Base-by-base conservation (phyloP, 768 basidiomycete genomes). In the Trametes cubensis region DNA sequence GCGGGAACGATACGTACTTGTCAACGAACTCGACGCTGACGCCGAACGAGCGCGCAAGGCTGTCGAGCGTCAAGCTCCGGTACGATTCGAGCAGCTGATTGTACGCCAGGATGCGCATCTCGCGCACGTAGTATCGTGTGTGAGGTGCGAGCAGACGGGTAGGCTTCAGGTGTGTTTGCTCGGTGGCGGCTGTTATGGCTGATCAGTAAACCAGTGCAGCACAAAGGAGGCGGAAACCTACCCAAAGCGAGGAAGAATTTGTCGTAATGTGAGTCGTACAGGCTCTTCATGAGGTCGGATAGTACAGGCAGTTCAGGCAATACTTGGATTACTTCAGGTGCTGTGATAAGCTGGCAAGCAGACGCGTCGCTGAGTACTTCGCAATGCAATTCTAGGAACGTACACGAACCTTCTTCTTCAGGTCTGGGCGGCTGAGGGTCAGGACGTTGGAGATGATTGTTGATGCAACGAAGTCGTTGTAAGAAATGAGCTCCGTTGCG, bases 31-130 rank as follows among this genome's bases (percentile, higher is more conserved):
- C 87, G 26, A 88, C 82, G 48, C 86, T 86, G 39, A 98, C 95
- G 23, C 96, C 96, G 65, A 98, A 98, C 21, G 95, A 93, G 1
- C 81, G 77, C 51, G 86, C 84, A 65, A 98, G 82, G 68, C 90
- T 92, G 54, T 94, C 89, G 21, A 99, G 78, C 1, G 96, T 98
- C 46, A 98, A 80, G 58, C 88, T 91, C 40, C 89, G 83, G 73
- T 98, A 99, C 11, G 85, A 87, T 73, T 98, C 93, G n/a, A 99
- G 80, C 5, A 98, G 80, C 70, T 98, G 96, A 26, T 82, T 77
- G 76, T 97, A 98, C 0, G 95, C 95, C 20, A 90, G 85, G 66
- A 98, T 94, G 38, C 97, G 88, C 92, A 98, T 94, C 75, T 98
- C 96, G 60, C 96, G 89, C 30, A 95, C 83, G 73, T 97, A 98